These are phyloP conservation scores for Narthecium ossifragum DNA, from an alignment of 106 monocot species.

Conservation along the genomic window DNA sequence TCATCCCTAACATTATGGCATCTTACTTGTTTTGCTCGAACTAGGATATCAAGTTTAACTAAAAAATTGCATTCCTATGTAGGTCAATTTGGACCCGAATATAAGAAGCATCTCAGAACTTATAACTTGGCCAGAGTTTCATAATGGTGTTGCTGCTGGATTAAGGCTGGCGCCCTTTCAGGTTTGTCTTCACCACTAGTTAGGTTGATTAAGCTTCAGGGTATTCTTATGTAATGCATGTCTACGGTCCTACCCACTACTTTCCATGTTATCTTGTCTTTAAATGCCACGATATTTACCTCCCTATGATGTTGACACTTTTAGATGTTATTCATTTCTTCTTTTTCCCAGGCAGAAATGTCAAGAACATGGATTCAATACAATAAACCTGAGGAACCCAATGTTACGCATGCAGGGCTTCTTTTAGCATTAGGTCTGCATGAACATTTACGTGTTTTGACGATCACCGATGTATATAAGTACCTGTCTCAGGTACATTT, in stretches of 20 bases:
- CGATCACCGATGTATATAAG: conserved; percentile 64
- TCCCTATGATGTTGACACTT: not conserved
- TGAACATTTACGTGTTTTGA: conserved; percentile 71
- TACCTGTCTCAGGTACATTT: conserved; percentile 67
- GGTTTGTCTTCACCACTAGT: too few species aligned
- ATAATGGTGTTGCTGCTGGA: conserved; percentile 99
- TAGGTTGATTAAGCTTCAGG: too few species aligned
- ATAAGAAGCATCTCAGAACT: conserved; percentile 72
- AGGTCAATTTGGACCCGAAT: conserved; percentile 95
- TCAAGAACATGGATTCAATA: conserved; percentile 90
- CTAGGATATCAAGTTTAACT: not conserved
- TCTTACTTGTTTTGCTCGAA: not conserved
- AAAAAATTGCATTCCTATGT: not conserved
- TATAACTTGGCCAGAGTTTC: conserved; percentile 90
- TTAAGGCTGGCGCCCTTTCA: conserved; percentile 84
- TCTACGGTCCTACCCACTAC: too few species aligned
- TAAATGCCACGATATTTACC: too few species aligned
- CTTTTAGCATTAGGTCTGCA: conserved; percentile 91
- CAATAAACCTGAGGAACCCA: conserved; percentile 84
- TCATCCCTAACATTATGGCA: too few species aligned
- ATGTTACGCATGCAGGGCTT: conserved; percentile 80
- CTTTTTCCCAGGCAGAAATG: conserved; percentile 75
- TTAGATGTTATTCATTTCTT: conserved; percentile 1
- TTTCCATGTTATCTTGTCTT: too few species aligned
- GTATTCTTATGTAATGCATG: too few species aligned